A percentile compares a stretch with the other conserved stretches of the same genome.
Conservation (phyloP, 2,329 filamentous ascomycete genomes). For the Penicillium sp. region DNA sequence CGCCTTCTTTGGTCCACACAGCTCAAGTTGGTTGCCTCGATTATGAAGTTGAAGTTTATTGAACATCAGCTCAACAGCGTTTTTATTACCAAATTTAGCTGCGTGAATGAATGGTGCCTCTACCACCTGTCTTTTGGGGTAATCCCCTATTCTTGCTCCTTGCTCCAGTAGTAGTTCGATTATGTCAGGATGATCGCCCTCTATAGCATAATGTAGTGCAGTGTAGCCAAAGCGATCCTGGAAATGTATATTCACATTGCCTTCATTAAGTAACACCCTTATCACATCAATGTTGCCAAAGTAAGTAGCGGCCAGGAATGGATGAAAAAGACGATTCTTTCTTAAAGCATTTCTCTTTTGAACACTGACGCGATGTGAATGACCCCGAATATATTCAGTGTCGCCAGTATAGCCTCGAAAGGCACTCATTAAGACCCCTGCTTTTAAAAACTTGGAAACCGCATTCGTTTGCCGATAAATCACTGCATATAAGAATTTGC, state of each 20-base stretch:
- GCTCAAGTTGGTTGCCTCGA: not conserved
- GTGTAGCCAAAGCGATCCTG: not conserved
- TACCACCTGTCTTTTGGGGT: not conserved
- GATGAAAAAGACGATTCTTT: not conserved
- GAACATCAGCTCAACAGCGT: conserved; percentile 1
- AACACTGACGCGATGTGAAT: not conserved
- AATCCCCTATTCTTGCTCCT: not conserved
- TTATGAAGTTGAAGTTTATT: conserved; percentile 5
- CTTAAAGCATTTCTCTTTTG: not conserved
- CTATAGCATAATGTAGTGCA: conserved; percentile 7
- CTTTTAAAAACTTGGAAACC: conserved; percentile 3
- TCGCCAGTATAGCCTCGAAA: not conserved
- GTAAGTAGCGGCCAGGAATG: conserved; percentile 2
- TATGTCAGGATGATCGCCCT: not conserved
- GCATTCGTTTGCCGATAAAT: not conserved
- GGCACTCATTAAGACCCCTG: not conserved
- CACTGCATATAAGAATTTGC: not conserved
- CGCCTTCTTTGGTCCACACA: not conserved
- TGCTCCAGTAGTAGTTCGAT: conserved; percentile 4
- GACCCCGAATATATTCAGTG: too few relatives aligned
- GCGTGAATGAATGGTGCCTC: not conserved
- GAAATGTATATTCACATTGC: conserved; percentile 3
- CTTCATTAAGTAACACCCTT: not conserved
- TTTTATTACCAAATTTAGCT: not conserved
- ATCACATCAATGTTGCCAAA: conserved; percentile 1